Conservation (phyloP, 2,329 filamentous ascomycete genomes). For the Penicillium italicum region DNA sequence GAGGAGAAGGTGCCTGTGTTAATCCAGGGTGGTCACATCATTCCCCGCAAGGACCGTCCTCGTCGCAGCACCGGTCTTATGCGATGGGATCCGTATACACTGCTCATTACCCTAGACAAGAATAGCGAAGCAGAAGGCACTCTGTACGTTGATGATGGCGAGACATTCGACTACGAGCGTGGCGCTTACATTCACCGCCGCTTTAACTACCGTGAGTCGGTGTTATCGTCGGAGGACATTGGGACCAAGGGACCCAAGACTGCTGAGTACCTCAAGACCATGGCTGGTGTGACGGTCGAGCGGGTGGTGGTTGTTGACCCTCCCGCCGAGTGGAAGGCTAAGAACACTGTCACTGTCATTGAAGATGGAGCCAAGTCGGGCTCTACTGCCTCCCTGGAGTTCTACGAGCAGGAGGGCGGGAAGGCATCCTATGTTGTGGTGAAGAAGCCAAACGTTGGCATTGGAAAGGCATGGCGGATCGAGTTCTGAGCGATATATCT, state of each 20-base stretch:
- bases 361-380: conserved; percentile 46
- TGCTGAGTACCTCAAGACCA: conserved; percentile 71
- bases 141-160: conserved; percentile 89
- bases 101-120: conserved; percentile 70
- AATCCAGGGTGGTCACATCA: conserved; percentile 89
- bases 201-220: conserved; percentile 62
- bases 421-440: conserved; percentile 63
- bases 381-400: conserved; percentile 55
- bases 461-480: conserved; percentile 63
- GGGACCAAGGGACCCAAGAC: conserved; percentile 60
- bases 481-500: conserved; percentile 43
- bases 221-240: conserved; percentile 67
- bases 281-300: conserved; percentile 75
- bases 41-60: conserved; percentile 83
- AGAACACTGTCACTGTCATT: conserved; percentile 52
- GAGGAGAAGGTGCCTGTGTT: conserved; percentile 84
- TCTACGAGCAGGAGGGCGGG: conserved; percentile 49
- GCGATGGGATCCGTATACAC: conserved; percentile 91
- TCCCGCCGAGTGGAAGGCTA: conserved; percentile 66
- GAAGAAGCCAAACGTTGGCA: conserved; percentile 59
- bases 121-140: conserved; percentile 72
- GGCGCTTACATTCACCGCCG: conserved; percentile 84
- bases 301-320: conserved; percentile 81
- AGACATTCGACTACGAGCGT: conserved; percentile 80
- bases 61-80: conserved; percentile 82